phyloP scores from a whole-genome alignment of 768 basidiomycete genomes.

The Coprinellus micaceus region DNA sequence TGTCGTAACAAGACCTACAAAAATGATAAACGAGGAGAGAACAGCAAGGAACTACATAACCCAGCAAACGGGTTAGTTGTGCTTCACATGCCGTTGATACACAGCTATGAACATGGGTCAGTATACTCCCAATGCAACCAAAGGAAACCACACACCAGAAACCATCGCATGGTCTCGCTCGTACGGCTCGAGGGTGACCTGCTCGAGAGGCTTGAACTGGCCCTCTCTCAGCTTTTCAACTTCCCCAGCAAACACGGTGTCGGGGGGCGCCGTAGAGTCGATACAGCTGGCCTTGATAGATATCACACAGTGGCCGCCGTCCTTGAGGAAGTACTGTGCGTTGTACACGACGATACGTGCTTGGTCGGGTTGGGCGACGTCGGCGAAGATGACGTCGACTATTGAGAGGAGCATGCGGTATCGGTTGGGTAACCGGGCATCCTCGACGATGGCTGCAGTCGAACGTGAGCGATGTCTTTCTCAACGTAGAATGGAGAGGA shows the following conservation, averaged over 20 bases:
- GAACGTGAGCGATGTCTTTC: no score
- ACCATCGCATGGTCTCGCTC: conserved; percentile 92
- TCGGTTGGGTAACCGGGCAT: conserved; percentile 93
- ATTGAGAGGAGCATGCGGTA: conserved; percentile 96
- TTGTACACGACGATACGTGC: conserved; percentile 94
- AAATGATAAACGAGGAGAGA: not conserved
- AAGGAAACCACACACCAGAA: conserved; percentile 48
- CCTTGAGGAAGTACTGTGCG: conserved; percentile 93
- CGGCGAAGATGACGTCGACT: conserved; percentile 97
- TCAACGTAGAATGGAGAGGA: no score
- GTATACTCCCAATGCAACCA: no score
- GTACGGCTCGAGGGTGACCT: conserved; percentile 92
- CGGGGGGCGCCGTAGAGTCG: conserved; percentile 91
- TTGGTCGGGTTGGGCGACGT: conserved; percentile 98
- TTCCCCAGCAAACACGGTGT: conserved; percentile 85
- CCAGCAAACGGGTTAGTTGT: conserved; percentile 6
- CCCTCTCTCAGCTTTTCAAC: conserved; percentile 73
- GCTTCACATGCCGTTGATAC: conserved; percentile 23
- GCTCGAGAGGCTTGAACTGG: conserved; percentile 91
- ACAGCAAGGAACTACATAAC: not conserved
- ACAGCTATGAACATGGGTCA: conserved; percentile 18
- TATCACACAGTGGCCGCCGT: conserved; percentile 87
- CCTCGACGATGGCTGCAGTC: no score
- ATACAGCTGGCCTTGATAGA: conserved; percentile 99
- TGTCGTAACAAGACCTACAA: not conserved